A percentile compares a stretch with the other conserved stretches of the same genome.
These are phyloP conservation scores for Meyerozyma elateridarum DNA, from an alignment of 1,139 yeast genomes.

Conservation along the genomic window DNA sequence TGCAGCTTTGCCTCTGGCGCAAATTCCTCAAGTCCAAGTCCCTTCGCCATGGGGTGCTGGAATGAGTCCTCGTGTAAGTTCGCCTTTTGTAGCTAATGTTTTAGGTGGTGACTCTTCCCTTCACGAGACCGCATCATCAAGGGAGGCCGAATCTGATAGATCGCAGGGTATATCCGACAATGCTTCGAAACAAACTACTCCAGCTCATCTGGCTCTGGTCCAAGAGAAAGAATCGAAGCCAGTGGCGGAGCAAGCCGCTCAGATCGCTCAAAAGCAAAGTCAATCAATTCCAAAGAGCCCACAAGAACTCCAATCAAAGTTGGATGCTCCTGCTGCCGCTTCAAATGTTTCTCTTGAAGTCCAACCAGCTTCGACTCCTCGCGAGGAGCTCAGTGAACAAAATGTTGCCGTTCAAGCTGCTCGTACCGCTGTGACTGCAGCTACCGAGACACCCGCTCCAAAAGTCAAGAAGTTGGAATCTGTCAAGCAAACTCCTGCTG, in stretches of 20 bases:
- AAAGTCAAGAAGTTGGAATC: conserved; percentile 1
- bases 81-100: conserved; percentile 36
- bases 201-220: no score
- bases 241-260: conserved; percentile 1
- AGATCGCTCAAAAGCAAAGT: background rate
- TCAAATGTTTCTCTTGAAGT: background rate
- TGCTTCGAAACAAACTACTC: no score
- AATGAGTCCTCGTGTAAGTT: conserved; percentile 32
- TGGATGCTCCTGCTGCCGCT: no score
- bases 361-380: background rate
- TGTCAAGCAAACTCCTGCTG: conserved; percentile 8
- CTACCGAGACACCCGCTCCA: background rate
- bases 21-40: conserved; percentile 33
- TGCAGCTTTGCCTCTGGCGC: conserved; percentile 11
- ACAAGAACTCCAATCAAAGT: no score
- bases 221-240: conserved; percentile 9
- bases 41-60: conserved; percentile 41
- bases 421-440: background rate
- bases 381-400: background rate
- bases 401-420: background rate
- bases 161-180: no score
- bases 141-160: no score
- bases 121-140: no score
- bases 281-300: background rate
- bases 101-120: conserved; percentile 7